Evolutionary conservation across 2,329 filamentous ascomycete genomes (phyloP), one percentile per base, ranked within the genome.

Genomic region (Neurospora sp.): DNA sequence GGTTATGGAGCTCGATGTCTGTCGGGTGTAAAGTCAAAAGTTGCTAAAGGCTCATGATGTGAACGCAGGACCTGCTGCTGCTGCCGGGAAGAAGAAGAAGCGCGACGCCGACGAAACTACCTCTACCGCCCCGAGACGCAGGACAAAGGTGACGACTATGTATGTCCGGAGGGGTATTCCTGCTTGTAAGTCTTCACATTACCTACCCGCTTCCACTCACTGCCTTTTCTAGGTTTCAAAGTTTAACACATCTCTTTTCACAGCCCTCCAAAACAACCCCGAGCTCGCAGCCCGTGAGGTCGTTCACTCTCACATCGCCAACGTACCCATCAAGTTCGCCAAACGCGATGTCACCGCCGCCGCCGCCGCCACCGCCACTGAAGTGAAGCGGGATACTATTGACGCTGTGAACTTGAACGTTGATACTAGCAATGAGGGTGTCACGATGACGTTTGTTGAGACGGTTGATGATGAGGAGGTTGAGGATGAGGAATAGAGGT

Each of bases 391-490:
- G 6, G 6, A 62, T 8, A 6, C 28, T 36, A 79, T 83, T 28
- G 82, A 83, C 70, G 75, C 78, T 11, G 80, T 83, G 75, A 83
- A 83, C 76, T 75, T 83, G 43, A 83, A 83, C 38, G 81, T 83
- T 17, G 79, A 81, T 68, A 62, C 52, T 15, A 81, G 79, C 43
- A 76, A 78, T 57, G 80, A 82, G 74, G 81, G 81, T n/a, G 75
- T 83, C 67, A 83, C 81, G 57, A 82, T 83, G 81, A 83, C 82
- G 1, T 83, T 83, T 74, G 80, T 83, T 38, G 82, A 83, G 77
- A 79, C 78, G 23, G 74, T 79, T n/a, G 78, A 78, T 70, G 75
- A 73, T 37, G 76, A 77, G 36, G 77, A 77, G 52, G 76, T 77
- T 57, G 75, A 76, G 28, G 70, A 72, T 71, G 67, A 62, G 52